Evolutionary conservation across 1,284 basidiomycete species (phyloP), one percentile per base, ranked within the genome.

Genomic region (Retiboletus flavoniger): DNA sequence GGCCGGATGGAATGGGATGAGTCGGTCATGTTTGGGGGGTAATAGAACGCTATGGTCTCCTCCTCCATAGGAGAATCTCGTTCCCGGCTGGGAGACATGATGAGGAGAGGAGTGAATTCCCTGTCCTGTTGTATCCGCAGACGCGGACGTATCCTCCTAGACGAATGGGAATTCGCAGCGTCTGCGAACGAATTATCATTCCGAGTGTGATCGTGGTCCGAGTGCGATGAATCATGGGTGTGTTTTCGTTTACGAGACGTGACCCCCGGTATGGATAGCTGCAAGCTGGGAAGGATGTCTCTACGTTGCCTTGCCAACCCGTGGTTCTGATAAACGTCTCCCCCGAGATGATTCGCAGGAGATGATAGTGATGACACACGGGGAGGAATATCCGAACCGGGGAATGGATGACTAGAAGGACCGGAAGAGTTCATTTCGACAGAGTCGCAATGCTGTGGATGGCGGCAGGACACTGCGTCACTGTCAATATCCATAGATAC

Each of bases 51-150:
- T 17, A 48, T 44, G 34, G 26, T 62, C 26, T 52, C 60, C 24
- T 51, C 58, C 19, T 55, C 55, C 14, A 9, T 19, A 40, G 28
- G 8, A 7, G 4, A 9, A 28, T 17, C 11, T 32, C 16, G 40
- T n/a, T 46, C 50, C 9, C 24, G 35, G 8, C 26, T 26, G 3
- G 62, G 64, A 32, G 64, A 51, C 38, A 63, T 55, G 2, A 56
- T 24, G 28, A 65, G 60, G 43, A 69, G 61, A 24, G 66, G 63
- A 14, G 63, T 44, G 7, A 67, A 67, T 43, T 59, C 57, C 24
- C 45, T 8, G 40, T 54, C 60, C 36, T 34, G 50, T 34, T 28
- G 54, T 14, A 6, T 28, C 41, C 34, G 29, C 43, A 54, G 24
- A 28, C 62, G 57, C 17, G 45, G 53, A 21, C 66, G 54, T 32